phyloP scores from a whole-genome alignment of 2,329 filamentous ascomycete genomes.

The Stagonosporopsis chrysanthemi region DNA sequence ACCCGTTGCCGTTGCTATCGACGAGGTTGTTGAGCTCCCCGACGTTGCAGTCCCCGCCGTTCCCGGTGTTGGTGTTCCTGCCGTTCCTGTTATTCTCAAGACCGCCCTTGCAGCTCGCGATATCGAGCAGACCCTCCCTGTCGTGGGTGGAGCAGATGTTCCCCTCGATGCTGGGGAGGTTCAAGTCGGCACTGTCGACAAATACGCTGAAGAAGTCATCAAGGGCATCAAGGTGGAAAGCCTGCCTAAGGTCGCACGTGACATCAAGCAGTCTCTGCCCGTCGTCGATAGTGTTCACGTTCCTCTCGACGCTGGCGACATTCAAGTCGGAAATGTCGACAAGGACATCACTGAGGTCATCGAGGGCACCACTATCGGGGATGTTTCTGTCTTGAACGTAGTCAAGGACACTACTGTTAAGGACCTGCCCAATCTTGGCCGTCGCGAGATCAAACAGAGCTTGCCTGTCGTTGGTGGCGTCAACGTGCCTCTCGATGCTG shows the following conservation, averaged over 20 bases:
- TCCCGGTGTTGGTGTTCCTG: neutral
- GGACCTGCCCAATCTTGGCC: conserved; percentile 1
- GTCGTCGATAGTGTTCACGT: neutral
- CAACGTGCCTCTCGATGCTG: conserved; percentile 5
- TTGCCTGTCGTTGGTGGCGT: conserved; percentile 9
- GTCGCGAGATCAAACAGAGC: conserved; percentile 5
- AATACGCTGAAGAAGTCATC: neutral
- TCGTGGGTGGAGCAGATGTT: neutral
- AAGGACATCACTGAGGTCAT: neutral
- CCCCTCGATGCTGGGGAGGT: conserved; percentile 7
- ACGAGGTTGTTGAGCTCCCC: neutral
- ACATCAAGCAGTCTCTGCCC: conserved; percentile 10
- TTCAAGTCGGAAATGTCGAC: conserved; percentile 5
- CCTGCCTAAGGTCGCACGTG: neutral
- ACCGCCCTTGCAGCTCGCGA: conserved; percentile 1
- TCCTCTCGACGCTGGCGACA: conserved; percentile 7
- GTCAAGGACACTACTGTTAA: conserved; percentile 5
- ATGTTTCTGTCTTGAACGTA: neutral
- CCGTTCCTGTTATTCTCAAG: neutral
- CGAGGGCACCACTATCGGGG: conserved; percentile 1
- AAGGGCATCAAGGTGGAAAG: neutral
- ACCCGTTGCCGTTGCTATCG: neutral
- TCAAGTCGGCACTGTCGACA: conserved; percentile 9
- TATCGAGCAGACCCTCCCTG: conserved; percentile 9
- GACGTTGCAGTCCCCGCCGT: neutral